Percentiles rank a stretch among this genome's conserved stretches.
Evolutionary conservation across 2,329 filamentous ascomycete genomes (phyloP).

Genomic region (Hymenoscyphus fructigenus): DNA sequence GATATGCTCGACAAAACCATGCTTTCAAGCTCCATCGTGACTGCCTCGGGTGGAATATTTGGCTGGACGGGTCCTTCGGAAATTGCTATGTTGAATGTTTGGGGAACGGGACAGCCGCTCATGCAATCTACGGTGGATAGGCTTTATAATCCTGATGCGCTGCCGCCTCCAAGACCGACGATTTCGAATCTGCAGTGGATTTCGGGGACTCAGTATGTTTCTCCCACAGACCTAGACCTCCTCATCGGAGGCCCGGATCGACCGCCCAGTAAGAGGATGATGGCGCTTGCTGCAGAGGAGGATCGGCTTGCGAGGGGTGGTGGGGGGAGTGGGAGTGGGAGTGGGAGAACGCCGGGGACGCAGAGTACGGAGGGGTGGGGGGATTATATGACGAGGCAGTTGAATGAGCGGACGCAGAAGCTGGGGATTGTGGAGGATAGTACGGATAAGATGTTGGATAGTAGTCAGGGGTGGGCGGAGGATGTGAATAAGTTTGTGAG

Average conservation of each 20-base stretch:
- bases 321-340: slow-evolving; percentile 37
- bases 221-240: slow-evolving; percentile 82
- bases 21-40: slow-evolving; percentile 68
- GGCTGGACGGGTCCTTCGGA: slow-evolving; percentile 89
- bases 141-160: slow-evolving; percentile 73
- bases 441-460: slow-evolving; percentile 79
- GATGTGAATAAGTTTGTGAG: slow-evolving; percentile 85
- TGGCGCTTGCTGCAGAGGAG: slow-evolving; percentile 75
- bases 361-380: slow-evolving; percentile 59
- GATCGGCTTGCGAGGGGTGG: slow-evolving; percentile 55
- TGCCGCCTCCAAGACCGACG: slow-evolving; percentile 77
- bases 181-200: slow-evolving; percentile 98
- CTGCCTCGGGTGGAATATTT: slow-evolving; percentile 76
- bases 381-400: slow-evolving; percentile 79
- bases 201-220: slow-evolving; percentile 87
- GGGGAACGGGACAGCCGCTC: slow-evolving; percentile 69
- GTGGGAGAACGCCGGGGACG: slow-evolving; percentile 34
- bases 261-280: slow-evolving; percentile 84
- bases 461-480: slow-evolving; percentile 79
- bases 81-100: slow-evolving; percentile 77
- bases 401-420: slow-evolving; percentile 89
- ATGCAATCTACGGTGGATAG: slow-evolving; percentile 64
- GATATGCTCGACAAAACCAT: slow-evolving; percentile 72
- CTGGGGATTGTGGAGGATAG: slow-evolving; percentile 78
- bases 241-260: slow-evolving; percentile 87